Base-by-base conservation (phyloP, 2,329 filamentous ascomycete species). In the Trichoderma cornu-damae region DNA sequence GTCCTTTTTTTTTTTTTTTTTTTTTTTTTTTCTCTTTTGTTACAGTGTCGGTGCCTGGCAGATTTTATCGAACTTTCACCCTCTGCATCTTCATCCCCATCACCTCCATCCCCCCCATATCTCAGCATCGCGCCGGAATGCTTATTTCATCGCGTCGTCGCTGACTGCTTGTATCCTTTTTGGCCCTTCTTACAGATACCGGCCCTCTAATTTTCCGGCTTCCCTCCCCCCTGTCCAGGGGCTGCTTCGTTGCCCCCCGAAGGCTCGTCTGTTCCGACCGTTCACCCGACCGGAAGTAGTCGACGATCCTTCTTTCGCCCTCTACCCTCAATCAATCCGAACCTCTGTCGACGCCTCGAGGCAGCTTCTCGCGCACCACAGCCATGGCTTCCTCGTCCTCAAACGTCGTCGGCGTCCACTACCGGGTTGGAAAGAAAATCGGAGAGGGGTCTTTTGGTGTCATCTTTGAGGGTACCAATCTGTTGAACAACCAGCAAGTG, bases 391-490 rank as follows among this genome's bases (percentile, higher is more conserved):
- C 89, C 63, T 90, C 88, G 60, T 94, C 90, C 62, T 96, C 91
- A 61, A 97, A 97, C 76, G 94, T 99, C 66, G 94, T 97, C 69
- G 94, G 94, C 72, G 94, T 99, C 65, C 94, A 99, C 78, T 99
- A 99, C 76, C 85, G 94, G 65, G 94, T 99, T 65, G 94, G 94
- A 68, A 97, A 97, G 84, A 99, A 99, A 80, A 97, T 99, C 67
- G 94, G 94, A 73, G 94, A 97, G 83, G 93, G 93, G 64, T 96
- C 91, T 37, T 97, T 97, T 70, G 93, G 93, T 79, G 94, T 97
- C 67, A 96, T 97, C 71, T 97, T 97, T 70, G 94, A 97, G 76
- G 94, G 94, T 66, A 97, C 92, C 70, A 99, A 99, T 74, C 82
- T 99, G 67, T 82, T 99, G 74, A 99, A 99, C 81, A 96, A 96